These are phyloP conservation scores for Stentor coeruleus DNA, from an alignment of 73 alveolate species.

Conservation along the genomic window DNA sequence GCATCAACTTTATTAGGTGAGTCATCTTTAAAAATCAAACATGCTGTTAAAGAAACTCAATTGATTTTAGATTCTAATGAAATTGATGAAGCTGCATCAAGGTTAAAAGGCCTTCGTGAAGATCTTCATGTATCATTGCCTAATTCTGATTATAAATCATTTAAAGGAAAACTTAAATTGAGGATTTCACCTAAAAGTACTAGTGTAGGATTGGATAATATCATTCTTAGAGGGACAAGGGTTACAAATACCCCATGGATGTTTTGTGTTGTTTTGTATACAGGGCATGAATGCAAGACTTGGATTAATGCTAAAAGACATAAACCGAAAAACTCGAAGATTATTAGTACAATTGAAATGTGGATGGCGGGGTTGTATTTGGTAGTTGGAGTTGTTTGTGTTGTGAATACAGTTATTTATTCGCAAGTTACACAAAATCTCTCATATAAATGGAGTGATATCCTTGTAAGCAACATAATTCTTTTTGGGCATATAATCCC, in stretches of 20 bases:
- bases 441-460: neutral
- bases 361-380: neutral
- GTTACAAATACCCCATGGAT: neutral
- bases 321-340: neutral
- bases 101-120: neutral
- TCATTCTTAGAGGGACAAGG: neutral
- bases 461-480: neutral
- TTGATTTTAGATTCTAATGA: neutral
- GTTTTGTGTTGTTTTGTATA: neutral
- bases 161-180: neutral
- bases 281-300: neutral
- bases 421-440: neutral
- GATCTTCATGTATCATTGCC: neutral
- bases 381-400: neutral
- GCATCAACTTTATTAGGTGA: neutral
- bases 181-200: neutral
- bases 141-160: neutral
- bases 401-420: neutral
- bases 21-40: neutral
- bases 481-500: neutral
- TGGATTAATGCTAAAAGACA: no score
- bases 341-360: neutral
- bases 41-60: neutral
- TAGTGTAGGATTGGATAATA: neutral
- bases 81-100: conserved; percentile 1